Conservation (phyloP, 805 yeast genomes). For the Barnettozyma wickerhamii region DNA sequence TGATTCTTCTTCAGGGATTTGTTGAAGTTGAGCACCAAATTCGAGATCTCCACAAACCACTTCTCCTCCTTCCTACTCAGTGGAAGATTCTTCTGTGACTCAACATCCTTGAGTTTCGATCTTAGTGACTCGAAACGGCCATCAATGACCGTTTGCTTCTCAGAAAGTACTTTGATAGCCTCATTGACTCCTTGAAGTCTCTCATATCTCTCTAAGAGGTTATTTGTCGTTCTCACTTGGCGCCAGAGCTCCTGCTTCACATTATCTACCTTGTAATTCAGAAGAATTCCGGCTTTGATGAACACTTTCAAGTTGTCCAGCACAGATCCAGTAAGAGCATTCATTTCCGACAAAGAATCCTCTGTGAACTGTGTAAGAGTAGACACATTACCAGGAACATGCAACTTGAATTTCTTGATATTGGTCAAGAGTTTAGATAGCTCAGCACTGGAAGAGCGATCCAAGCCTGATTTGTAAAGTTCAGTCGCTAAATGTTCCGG, state of each 20-base stretch:
- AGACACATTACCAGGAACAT: constrained; percentile 5
- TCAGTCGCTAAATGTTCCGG: background rate
- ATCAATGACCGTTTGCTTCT: too few relatives aligned
- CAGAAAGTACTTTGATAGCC: too few relatives aligned
- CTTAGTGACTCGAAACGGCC: too few relatives aligned
- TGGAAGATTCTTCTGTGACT: constrained; percentile 27
- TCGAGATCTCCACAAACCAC: constrained; percentile 43
- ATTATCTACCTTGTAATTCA: constrained; percentile 33
- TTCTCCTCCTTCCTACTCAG: constrained; percentile 37
- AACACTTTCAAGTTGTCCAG: constrained; percentile 13
- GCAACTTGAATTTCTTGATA: constrained; percentile 2
- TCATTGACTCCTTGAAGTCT: constrained; percentile 14
- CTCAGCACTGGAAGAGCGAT: background rate
- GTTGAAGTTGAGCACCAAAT: constrained; percentile 29
- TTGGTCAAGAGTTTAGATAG: background rate
- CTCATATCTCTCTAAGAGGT: constrained; percentile 18
- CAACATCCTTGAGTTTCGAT: constrained; percentile 31
- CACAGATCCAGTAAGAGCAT: constrained; percentile 21
- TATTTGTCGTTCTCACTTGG: constrained; percentile 32
- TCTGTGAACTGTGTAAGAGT: constrained; percentile 12
- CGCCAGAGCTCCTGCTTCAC: constrained; percentile 39
- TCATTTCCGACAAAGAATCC: constrained; percentile 12
- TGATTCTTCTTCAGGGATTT: constrained; percentile 26
- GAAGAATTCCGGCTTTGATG: constrained; percentile 30
- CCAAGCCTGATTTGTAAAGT: background rate